Evolutionary conservation across 2,329 filamentous ascomycete genomes (phyloP).

Genomic region (Claviceps humidiphila): DNA sequence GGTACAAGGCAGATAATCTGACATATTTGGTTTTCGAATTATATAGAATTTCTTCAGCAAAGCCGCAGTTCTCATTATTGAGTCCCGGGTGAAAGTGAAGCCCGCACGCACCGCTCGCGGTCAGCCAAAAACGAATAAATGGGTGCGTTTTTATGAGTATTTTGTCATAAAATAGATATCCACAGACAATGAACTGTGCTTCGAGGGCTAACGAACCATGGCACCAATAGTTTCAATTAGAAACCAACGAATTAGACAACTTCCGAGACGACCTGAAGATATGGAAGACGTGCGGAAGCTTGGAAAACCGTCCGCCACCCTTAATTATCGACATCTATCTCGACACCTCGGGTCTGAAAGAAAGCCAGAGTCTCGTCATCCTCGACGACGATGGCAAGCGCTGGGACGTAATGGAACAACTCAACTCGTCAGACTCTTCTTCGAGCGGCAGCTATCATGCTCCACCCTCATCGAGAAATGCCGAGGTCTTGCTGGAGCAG

Average conservation of each 20-base stretch:
- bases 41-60: constrained; percentile 81
- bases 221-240: constrained; percentile 68
- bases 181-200: background rate
- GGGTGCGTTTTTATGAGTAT: constrained; percentile 44
- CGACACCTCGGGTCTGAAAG: constrained; percentile 63
- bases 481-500: constrained; percentile 75
- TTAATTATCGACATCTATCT: constrained; percentile 86
- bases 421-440: constrained; percentile 48
- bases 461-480: constrained; percentile 32
- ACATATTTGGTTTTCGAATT: background rate
- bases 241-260: constrained; percentile 83
- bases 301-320: constrained; percentile 65
- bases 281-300: constrained; percentile 71
- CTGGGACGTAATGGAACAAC: constrained; percentile 79
- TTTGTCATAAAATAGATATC: background rate
- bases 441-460: constrained; percentile 32
- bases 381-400: constrained; percentile 81
- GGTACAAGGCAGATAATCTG: background rate
- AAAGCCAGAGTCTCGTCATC: constrained; percentile 76
- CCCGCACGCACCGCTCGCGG: constrained; percentile 29
- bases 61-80: constrained; percentile 69
- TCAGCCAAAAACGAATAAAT: constrained; percentile 61
- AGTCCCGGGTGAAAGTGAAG: constrained; percentile 62
- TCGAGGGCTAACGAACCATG: background rate
- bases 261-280: constrained; percentile 67